Evolutionary conservation across 257 asterid genomes (phyloP), one percentile per base, ranked within the genome.

Genomic region (Jacaranda copaia): DNA sequence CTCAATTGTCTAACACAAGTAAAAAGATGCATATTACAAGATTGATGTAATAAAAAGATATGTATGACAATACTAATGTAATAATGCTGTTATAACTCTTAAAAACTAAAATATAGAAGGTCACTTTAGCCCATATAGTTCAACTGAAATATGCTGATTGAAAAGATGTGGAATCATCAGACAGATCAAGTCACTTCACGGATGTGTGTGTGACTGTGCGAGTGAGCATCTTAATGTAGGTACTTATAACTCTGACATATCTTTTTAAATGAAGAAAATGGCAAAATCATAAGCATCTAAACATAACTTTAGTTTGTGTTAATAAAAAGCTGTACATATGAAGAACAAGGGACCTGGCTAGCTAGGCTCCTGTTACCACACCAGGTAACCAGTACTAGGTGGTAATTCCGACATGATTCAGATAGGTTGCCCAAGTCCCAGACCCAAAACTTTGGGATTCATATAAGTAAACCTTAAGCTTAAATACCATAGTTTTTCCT

Each of bases 371-470:
- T 18, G 5, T 16, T 20, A n/a, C 0, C 59, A 15, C 25, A 53
- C 59, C n/a, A 53, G 59, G 59, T 53, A 53, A 49, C 53, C 8
- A 48, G 46, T 42, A 53, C 59, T n/a, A 53, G 59, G 59, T 53
- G 16, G 5, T 53, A 9, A n/a, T 53, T 57, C 63, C 73, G 60
- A 76, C 73, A 72, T 14, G 35, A 10, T 19, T 67, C 48, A 40
- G 61, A 36, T 9, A 39, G 57, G 70, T n/a, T 52, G 53, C 40
- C 52, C 51, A 59, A 36, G 45, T 52, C 72, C 51, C 66, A 35
- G 25, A 52, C 58, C 9, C 46, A 49, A 53, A 16, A 53, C 25
- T 13, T 32, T 14, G 15, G 14, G 62, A 25, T 45, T 51, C n/a
- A 62, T 9, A 46, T 5, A 61, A 61, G 4, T 59, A 42, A 73